A percentile compares a stretch with the other conserved stretches of the same genome.
Evolutionary conservation across 768 basidiomycete species (phyloP).

Genomic region (Tricholoma terreum): DNA sequence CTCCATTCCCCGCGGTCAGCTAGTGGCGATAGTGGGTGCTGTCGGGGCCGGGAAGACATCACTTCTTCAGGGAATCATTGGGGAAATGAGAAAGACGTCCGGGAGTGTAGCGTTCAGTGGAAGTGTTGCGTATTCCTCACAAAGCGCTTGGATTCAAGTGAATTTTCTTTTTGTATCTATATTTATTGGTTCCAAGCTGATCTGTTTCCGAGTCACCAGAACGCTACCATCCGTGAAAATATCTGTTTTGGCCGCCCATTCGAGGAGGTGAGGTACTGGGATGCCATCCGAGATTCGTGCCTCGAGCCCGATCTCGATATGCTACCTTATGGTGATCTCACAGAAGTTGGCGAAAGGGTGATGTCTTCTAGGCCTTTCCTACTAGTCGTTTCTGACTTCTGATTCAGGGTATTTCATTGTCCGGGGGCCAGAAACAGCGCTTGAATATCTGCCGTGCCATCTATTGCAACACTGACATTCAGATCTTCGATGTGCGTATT

Average conservation of each 20-base stretch:
- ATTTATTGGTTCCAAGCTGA: conserved; percentile 4
- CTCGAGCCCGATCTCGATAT: conserved; percentile 78
- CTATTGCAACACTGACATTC: conserved; percentile 83
- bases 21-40: conserved; percentile 83
- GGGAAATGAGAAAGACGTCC: conserved; percentile 74
- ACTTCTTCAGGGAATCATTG: conserved; percentile 70
- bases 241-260: conserved; percentile 84
- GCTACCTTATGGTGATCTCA: conserved; percentile 73
- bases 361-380: not conserved
- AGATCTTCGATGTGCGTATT: conserved; percentile 67
- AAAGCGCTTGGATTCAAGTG: conserved; percentile 89
- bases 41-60: conserved; percentile 74
- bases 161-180: conserved; percentile 2
- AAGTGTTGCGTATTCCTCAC: conserved; percentile 77
- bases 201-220: conserved; percentile 32
- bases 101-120: conserved; percentile 75
- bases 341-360: conserved; percentile 77
- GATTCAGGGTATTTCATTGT: conserved; percentile 74
- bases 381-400: not conserved
- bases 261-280: conserved; percentile 81
- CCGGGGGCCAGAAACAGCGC: conserved; percentile 78
- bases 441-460: conserved; percentile 85
- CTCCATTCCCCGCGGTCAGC: conserved; percentile 67
- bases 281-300: conserved; percentile 72
- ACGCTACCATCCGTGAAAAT: conserved; percentile 85